Conservation (phyloP, 805 yeast genomes). For the Maudiozyma barnettii region DNA sequence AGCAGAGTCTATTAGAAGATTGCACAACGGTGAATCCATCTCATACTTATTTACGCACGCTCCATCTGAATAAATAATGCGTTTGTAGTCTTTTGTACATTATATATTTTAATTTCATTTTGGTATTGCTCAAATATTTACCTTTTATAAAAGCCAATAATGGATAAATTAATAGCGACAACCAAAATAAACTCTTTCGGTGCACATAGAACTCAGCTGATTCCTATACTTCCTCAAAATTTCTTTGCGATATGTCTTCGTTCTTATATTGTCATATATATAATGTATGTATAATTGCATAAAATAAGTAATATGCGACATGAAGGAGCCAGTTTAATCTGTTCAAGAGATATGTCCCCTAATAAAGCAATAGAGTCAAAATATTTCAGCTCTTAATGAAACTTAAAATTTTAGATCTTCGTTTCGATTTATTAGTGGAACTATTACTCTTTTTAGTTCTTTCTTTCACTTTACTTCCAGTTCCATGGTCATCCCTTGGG, state of each 20-base stretch:
- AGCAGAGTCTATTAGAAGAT: constrained; percentile 89
- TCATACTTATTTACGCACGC: constrained; percentile 55
- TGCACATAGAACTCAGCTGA: too few relatives aligned
- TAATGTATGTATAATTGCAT: background rate
- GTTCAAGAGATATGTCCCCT: too few relatives aligned
- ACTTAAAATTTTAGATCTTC: constrained; percentile 21
- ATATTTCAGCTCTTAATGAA: constrained; percentile 10
- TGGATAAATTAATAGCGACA: too few relatives aligned
- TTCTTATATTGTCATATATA: background rate
- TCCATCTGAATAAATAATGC: constrained; percentile 9
- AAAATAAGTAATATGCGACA: too few relatives aligned
- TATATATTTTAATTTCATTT: constrained; percentile 33
- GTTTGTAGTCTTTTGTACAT: background rate
- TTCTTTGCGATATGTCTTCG: background rate
- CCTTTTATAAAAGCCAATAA: too few relatives aligned
- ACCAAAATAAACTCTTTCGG: too few relatives aligned
- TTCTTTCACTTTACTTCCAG: background rate
- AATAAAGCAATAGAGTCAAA: too few relatives aligned
- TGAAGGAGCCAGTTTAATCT: too few relatives aligned
- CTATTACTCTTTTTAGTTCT: background rate
- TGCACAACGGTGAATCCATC: constrained; percentile 92
- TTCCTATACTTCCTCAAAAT: background rate
- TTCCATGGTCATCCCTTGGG: background rate
- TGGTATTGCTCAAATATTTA: background rate
- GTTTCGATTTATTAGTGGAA: constrained; percentile 7